phyloP scores from a whole-genome alignment of 176 grass and related monocot species.

The Tuctoria greenei region DNA sequence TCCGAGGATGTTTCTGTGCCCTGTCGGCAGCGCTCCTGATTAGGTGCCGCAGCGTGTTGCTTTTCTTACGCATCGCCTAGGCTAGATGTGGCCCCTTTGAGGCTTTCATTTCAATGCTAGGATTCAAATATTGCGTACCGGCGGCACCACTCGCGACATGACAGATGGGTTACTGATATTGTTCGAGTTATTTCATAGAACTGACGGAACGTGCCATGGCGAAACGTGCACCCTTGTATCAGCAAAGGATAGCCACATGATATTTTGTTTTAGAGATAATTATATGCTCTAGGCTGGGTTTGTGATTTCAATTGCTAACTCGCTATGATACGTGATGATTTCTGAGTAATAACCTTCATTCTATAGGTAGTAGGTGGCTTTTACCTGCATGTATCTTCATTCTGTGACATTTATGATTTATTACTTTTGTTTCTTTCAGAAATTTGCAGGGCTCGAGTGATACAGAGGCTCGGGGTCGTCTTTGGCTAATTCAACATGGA shows the following conservation, averaged over 20 bases:
- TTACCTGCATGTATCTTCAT: background rate
- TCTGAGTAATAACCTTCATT: background rate
- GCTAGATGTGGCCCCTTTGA: background rate
- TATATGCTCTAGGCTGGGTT: background rate
- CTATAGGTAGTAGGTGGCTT: background rate
- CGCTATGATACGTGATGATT: background rate
- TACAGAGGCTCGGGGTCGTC: background rate
- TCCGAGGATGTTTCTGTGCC: background rate
- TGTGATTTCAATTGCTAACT: background rate
- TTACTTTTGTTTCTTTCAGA: background rate
- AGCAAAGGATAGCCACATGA: background rate
- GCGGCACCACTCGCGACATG: background rate
- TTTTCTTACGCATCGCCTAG: background rate
- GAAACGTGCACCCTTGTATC: background rate
- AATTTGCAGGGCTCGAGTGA: constrained; percentile 2
- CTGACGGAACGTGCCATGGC: background rate
- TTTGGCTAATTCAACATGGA: constrained; percentile 53
- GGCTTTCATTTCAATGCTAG: background rate
- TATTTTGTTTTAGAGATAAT: background rate
- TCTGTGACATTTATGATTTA: background rate
- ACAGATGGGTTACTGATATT: background rate
- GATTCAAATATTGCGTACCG: background rate
- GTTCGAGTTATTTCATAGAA: background rate
- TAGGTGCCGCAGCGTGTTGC: background rate
- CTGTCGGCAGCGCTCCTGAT: background rate